A percentile compares a stretch with the other conserved stretches of the same genome.
Conservation (phyloP, 768 basidiomycete genomes). For the Termitomyces bulborhizus region DNA sequence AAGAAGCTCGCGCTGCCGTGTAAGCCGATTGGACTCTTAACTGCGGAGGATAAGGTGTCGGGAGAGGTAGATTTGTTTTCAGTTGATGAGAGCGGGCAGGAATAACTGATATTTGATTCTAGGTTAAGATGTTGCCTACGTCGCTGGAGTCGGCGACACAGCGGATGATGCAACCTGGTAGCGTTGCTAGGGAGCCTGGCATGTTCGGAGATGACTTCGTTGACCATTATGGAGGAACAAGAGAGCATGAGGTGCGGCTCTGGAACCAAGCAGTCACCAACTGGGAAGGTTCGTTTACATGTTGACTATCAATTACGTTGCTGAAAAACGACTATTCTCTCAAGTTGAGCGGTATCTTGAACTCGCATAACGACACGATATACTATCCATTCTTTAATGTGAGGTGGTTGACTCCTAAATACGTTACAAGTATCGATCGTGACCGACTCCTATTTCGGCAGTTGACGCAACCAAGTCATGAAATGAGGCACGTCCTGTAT, state of each 20-base stretch:
- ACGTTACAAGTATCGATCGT: not conserved
- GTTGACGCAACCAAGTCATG: slow-evolving; percentile 53
- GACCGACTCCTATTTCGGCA: slow-evolving; percentile 12
- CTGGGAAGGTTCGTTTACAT: slow-evolving; percentile 75
- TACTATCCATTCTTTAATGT: not conserved
- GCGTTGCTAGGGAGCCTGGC: slow-evolving; percentile 69
- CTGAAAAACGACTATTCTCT: not conserved
- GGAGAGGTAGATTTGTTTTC: slow-evolving; percentile 37
- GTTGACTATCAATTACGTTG: slow-evolving; percentile 8
- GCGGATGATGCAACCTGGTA: slow-evolving; percentile 71
- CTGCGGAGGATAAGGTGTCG: slow-evolving; percentile 47
- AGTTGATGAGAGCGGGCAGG: slow-evolving; percentile 13
- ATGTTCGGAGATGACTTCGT: slow-evolving; percentile 87
- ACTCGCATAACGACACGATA: slow-evolving; percentile 43
- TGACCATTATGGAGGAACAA: slow-evolving; percentile 93
- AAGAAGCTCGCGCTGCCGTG: slow-evolving; percentile 62
- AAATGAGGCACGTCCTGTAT: slow-evolving; percentile 68
- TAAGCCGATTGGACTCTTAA: slow-evolving; percentile 62
- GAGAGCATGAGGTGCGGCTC: slow-evolving; percentile 80
- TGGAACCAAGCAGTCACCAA: slow-evolving; percentile 90
- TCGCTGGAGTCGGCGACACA: slow-evolving; percentile 76
- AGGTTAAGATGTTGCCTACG: slow-evolving; percentile 72
- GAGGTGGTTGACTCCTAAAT: not conserved
- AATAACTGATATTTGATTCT: not conserved
- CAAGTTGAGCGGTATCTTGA: slow-evolving; percentile 85